Conservation (phyloP, 2,329 filamentous ascomycete genomes). For the Didymosphaeria variabile region DNA sequence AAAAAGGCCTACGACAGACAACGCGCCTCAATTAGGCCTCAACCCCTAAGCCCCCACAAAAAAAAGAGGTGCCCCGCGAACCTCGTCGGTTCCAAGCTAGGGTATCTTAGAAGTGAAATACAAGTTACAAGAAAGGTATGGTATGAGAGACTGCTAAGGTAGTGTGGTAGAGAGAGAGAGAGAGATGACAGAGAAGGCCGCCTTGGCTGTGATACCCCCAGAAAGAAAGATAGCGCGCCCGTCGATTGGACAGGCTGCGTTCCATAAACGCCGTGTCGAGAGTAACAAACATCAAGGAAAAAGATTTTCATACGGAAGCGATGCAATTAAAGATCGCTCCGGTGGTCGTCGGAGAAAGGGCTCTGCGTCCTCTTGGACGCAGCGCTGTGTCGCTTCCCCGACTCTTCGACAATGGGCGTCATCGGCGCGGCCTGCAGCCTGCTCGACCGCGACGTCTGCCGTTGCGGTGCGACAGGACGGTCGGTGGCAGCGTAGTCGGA, state of each 20-base stretch:
- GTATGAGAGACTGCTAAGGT: constrained; percentile 7
- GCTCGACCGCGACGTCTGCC: constrained; percentile 41
- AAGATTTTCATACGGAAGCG: neutral
- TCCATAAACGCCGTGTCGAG: constrained; percentile 19
- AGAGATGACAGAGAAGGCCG: constrained; percentile 14
- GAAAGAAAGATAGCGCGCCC: constrained; percentile 11
- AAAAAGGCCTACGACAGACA: neutral
- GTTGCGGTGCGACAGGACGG: constrained; percentile 37
- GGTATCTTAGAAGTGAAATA: constrained; percentile 12
- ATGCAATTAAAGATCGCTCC: constrained; percentile 33
- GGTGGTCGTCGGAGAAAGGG: constrained; percentile 47
- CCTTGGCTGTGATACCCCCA: constrained; percentile 20
- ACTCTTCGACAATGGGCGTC: constrained; percentile 58
- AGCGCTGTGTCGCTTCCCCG: constrained; percentile 47
- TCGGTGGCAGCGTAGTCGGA: constrained; percentile 41
- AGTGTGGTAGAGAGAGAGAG: neutral
- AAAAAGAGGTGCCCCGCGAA: constrained; percentile 5
- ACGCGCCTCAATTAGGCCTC: neutral
- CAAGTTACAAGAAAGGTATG: constrained; percentile 14
- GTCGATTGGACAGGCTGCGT: constrained; percentile 24
- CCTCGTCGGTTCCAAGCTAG: constrained; percentile 6
- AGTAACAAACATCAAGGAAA: constrained; percentile 14
- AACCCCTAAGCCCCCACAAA: neutral
- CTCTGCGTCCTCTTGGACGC: constrained; percentile 43
- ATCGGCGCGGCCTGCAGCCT: constrained; percentile 45